These are phyloP conservation scores for Botryobasidium botryosum DNA, from an alignment of 768 basidiomycete genomes.

Conservation along the genomic window DNA sequence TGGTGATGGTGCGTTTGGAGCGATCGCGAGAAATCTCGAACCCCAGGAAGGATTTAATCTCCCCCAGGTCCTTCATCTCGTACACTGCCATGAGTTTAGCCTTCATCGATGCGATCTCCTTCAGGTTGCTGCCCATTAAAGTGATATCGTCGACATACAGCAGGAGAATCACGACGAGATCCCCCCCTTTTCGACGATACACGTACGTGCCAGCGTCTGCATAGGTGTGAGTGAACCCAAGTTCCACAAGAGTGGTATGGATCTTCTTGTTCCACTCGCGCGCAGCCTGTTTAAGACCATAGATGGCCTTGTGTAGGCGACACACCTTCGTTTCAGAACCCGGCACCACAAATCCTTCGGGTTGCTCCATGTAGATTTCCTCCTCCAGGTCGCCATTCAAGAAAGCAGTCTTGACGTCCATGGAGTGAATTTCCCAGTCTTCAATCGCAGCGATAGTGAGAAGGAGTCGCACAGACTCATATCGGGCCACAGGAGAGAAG, in stretches of 20 bases:
- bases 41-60: slow-evolving; percentile 10
- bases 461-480: slow-evolving; percentile 15
- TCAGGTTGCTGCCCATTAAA: background rate
- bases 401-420: slow-evolving; percentile 29
- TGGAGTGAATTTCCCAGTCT: slow-evolving; percentile 23
- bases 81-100: background rate
- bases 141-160: slow-evolving; percentile 7
- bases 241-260: too few relatives aligned
- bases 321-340: too few relatives aligned
- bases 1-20: background rate
- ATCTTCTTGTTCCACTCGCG: slow-evolving; percentile 12
- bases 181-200: slow-evolving; percentile 15
- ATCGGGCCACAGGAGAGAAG: slow-evolving; percentile 17
- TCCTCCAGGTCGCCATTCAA: slow-evolving; percentile 23
- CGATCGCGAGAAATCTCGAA: slow-evolving; percentile 12
- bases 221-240: background rate
- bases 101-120: background rate
- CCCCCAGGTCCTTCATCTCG: background rate
- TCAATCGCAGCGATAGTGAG: slow-evolving; percentile 24
- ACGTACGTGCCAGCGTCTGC: slow-evolving; percentile 9
- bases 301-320: slow-evolving; percentile 14
- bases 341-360: slow-evolving; percentile 10
- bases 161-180: slow-evolving; percentile 5
- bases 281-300: slow-evolving; percentile 2
- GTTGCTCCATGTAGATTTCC: slow-evolving; percentile 15